Conservation (phyloP, 2,329 filamentous ascomycete species). For the Arthroderma sp. region DNA sequence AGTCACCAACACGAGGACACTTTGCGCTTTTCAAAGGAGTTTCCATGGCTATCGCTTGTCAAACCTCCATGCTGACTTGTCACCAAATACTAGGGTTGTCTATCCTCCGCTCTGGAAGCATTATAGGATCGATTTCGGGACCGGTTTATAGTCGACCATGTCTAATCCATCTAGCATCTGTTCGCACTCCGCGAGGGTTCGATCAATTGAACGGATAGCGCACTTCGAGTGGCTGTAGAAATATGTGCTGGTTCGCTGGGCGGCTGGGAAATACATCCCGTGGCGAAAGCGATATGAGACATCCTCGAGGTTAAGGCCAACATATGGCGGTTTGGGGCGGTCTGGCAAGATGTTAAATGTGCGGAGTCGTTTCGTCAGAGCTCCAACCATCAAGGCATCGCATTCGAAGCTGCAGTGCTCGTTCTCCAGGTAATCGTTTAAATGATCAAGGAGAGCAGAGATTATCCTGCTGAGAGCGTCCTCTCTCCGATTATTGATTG, state of each 20-base stretch:
- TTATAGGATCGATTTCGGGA: not conserved
- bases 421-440: slow-evolving; percentile 14
- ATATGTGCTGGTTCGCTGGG: slow-evolving; percentile 15
- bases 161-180: slow-evolving; percentile 12
- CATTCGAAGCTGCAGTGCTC: slow-evolving; percentile 17
- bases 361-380: slow-evolving; percentile 13
- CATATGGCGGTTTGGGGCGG: slow-evolving; percentile 13
- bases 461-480: slow-evolving; percentile 11
- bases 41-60: no score
- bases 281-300: slow-evolving; percentile 13
- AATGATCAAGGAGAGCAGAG: slow-evolving; percentile 11
- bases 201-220: slow-evolving; percentile 14
- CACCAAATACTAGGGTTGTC: not conserved
- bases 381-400: slow-evolving; percentile 14
- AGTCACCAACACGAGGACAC: no score
- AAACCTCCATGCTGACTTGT: no score
- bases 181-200: slow-evolving; percentile 10
- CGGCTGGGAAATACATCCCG: slow-evolving; percentile 15
- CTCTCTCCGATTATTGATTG: slow-evolving; percentile 12
- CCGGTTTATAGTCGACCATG: slow-evolving; percentile 10
- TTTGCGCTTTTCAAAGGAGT: no score
- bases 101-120: no score
- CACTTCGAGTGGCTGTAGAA: slow-evolving; percentile 15
- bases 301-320: slow-evolving; percentile 14
- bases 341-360: slow-evolving; percentile 13